Base-by-base conservation (phyloP, 1,284 basidiomycete genomes). In the Malassezia cuniculi region DNA sequence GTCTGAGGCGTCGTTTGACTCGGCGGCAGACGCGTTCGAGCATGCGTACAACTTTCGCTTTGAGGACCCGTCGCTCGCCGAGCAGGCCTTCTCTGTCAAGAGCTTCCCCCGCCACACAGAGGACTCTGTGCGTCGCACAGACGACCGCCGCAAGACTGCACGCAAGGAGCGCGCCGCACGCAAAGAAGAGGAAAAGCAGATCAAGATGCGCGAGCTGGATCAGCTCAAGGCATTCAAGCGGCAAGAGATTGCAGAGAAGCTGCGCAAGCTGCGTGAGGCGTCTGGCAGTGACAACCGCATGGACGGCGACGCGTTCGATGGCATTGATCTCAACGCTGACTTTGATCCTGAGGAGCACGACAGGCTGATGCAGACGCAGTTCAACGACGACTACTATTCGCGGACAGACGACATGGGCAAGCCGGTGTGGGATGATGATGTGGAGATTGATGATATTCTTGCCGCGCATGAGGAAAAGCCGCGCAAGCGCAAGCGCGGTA, bases 341-440 rank as follows among this genome's bases (percentile, higher is more conserved):
- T 66, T 65, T 47, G 63, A 66, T 33, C 58, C 63, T 4, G 54
- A 54, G 11, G 52, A 50, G 27, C 63, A 66, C 39, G 63, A 66
- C 39, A 36, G 41, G 20, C 37, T 52, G 27, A 66, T 66, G 63
- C 37, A 50, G 24, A 35, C 28, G 18, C 56, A 51, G 6, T 66
- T 66, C 27, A 52, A 54, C 12, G 60, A 66, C 16, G 37, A 36
- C 3, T 66, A 63, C 38, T 65, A 66, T 34, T 36, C 28, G 17
- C 26, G 38, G 11, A 39, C 16, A 10, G 55, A 55, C 7, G 54
- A 52, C 8, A 48, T 31, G 8, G 27, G 34, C 30, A 89, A 90
- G 69, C 87, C 89, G 4, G 70, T 70, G 0, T 94, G 86, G 86
- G 80, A 83, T 21, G 81, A 87, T 48, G 84, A 90, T 48, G 80